Evolutionary conservation across 2,329 filamentous ascomycete species (phyloP), one percentile per base, ranked within the genome.

Genomic region (Pseudogymnoascus sp.): DNA sequence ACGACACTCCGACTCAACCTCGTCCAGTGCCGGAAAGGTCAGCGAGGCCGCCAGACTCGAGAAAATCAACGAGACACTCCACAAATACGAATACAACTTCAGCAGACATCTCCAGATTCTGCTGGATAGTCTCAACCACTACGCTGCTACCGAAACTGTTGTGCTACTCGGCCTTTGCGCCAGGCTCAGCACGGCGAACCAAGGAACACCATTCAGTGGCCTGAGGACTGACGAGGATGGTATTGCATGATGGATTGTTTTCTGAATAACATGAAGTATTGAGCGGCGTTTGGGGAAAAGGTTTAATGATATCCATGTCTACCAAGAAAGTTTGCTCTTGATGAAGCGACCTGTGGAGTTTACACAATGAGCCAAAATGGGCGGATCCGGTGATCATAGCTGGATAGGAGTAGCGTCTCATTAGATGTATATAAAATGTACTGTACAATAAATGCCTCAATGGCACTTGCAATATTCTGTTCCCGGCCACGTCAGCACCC

Each of bases 111-210:
- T 99, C 68, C 92, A 96, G 77, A 96, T 97, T 67, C 75, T 99
- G 69, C 84, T 97, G 37, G 94, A 97, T 72, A 93, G 91, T 64
- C 80, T 99, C 65, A 97, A 99, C 69, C 96, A 97, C 74, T 95
- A 97, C 69, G 94, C 94, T 2, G 94, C 94, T 0, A 97, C 94
- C 0, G 94, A 99, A 78, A 97, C 94, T 39, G 93, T 97, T 2
- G 94, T 96, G 15, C 81, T 99, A 66, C 77, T 97, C 64, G 93
- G 92, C 66, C 78, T 99, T 13, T 96, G 91, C 71, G 91, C 91
- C 10, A 77, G 91, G 64, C 72, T 96, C 70, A 92, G 88, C 69
- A 90, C 88, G 63, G 90, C 89, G 10, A 91, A 89, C 64, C 89
- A 92, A 71, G 89, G 89, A 17, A 86, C 84, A 0, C 83, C 86